These are phyloP conservation scores for Claviceps purpurea DNA, from an alignment of 2,329 filamentous ascomycete species.

Conservation along the genomic window DNA sequence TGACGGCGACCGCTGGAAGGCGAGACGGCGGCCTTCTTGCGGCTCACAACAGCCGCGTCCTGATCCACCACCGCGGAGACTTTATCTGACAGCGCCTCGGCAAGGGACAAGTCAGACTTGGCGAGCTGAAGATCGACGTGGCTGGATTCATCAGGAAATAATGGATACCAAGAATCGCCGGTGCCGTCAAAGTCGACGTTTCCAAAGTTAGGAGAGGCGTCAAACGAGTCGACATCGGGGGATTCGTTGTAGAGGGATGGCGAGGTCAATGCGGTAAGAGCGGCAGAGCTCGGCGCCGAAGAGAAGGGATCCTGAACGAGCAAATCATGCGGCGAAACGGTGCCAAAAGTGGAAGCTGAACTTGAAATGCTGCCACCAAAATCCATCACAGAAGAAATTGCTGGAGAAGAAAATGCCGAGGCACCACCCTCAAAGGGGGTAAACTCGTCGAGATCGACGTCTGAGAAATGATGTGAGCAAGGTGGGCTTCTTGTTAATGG, in stretches of 20 bases:
- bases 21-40: constrained; percentile 35
- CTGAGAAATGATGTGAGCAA: constrained; percentile 28
- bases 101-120: constrained; percentile 28
- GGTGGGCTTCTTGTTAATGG: neutral
- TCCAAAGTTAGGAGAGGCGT: constrained; percentile 67
- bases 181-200: constrained; percentile 39
- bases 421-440: constrained; percentile 40
- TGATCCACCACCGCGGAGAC: constrained; percentile 29
- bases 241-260: constrained; percentile 69
- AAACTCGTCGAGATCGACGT: constrained; percentile 46
- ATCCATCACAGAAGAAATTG: constrained; percentile 37
- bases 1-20: constrained; percentile 38
- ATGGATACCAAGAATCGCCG: constrained; percentile 53
- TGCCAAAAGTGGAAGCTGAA: constrained; percentile 45
- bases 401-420: constrained; percentile 40
- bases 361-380: constrained; percentile 32
- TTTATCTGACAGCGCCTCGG: constrained; percentile 32
- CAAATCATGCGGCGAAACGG: constrained; percentile 75
- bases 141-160: constrained; percentile 47
- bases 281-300: constrained; percentile 69
- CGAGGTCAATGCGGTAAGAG: constrained; percentile 74
- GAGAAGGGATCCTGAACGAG: constrained; percentile 53
- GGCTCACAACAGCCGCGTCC: constrained; percentile 23
- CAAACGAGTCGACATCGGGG: constrained; percentile 59
- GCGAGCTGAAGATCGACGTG: constrained; percentile 12